A percentile compares a stretch with the other conserved stretches of the same genome.
phyloP scores from a whole-genome alignment of 305 asterid species.

The Rubia peregrina region DNA sequence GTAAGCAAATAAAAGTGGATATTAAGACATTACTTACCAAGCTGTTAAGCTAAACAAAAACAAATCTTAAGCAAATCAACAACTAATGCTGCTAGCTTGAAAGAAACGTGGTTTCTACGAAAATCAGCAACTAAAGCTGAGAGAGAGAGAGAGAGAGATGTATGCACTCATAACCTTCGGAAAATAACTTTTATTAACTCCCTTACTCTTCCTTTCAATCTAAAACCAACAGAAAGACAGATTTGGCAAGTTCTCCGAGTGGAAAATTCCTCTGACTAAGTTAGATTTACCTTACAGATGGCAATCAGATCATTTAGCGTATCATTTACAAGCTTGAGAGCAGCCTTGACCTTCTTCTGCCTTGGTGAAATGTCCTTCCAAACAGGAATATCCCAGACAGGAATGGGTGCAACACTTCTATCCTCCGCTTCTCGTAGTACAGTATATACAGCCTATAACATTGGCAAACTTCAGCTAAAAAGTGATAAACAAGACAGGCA shows the following conservation, averaged over 20 bases:
- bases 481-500: neutral
- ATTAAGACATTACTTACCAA: neutral
- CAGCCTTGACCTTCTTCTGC: constrained; percentile 70
- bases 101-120: neutral
- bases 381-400: constrained; percentile 94
- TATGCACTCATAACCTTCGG: neutral
- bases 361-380: constrained; percentile 98
- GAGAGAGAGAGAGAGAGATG: neutral
- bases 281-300: constrained; percentile 65
- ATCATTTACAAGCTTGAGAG: constrained; percentile 76
- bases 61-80: constrained; percentile 6
- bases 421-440: constrained; percentile 94
- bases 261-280: neutral
- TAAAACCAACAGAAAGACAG: neutral
- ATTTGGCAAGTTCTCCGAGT: neutral
- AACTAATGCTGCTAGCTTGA: neutral
- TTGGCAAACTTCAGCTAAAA: constrained; percentile 16
- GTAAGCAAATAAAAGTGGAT: neutral
- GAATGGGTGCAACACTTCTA: constrained; percentile 88
- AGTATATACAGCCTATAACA: constrained; percentile 86
- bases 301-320: constrained; percentile 80
- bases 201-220: neutral
- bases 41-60: neutral
- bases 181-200: neutral
- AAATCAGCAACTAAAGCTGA: neutral